phyloP scores from a whole-genome alignment of 176 grass and related monocot genomes.

The Saccharum officinarum region DNA sequence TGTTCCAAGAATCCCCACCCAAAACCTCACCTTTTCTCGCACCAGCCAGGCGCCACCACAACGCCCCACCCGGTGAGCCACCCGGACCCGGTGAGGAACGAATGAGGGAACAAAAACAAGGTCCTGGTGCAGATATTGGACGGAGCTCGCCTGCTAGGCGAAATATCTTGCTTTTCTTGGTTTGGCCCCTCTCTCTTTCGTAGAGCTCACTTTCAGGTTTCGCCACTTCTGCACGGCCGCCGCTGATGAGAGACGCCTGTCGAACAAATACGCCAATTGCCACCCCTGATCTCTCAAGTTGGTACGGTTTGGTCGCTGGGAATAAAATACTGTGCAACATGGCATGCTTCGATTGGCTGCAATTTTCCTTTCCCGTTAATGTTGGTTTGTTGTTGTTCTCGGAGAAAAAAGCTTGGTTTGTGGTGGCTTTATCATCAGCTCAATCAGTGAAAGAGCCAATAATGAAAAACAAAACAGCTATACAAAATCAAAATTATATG shows the following conservation, averaged over 20 bases:
- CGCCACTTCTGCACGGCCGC: slow-evolving; percentile 1
- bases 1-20: neutral
- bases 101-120: neutral
- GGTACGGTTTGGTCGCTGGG: too few relatives aligned
- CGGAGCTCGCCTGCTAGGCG: neutral
- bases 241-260: neutral
- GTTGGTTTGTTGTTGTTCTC: neutral
- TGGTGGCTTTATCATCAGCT: slow-evolving; percentile 6
- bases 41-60: neutral
- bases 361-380: neutral
- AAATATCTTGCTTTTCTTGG: slow-evolving; percentile 19
- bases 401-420: neutral
- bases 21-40: slow-evolving; percentile 37
- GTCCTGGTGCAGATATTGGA: slow-evolving; percentile 30
- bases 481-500: neutral
- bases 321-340: slow-evolving; percentile 27
- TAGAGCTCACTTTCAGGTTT: slow-evolving; percentile 44
- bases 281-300: slow-evolving; percentile 17
- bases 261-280: too few relatives aligned
- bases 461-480: neutral
- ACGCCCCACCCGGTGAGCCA: neutral
- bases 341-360: neutral
- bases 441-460: neutral
- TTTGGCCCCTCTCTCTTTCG: slow-evolving; percentile 5
- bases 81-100: slow-evolving; percentile 22